Conservation (phyloP, 2,329 filamentous ascomycete genomes). For the Pseudodiploospora longispora region DNA sequence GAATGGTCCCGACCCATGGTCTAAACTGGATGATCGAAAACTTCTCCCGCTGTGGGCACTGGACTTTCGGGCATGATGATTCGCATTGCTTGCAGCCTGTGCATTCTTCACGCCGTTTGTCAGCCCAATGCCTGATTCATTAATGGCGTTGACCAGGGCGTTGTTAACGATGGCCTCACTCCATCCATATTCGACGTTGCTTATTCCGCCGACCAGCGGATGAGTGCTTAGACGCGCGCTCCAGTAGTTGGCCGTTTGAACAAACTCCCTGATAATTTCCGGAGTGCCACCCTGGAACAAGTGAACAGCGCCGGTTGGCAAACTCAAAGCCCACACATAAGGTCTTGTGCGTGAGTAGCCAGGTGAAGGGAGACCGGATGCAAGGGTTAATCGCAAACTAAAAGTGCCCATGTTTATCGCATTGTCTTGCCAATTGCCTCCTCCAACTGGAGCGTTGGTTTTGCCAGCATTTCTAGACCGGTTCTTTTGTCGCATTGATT, state of each 20-base stretch:
- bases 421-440: slow-evolving; percentile 97
- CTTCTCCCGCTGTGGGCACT: slow-evolving; percentile 41
- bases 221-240: slow-evolving; percentile 90
- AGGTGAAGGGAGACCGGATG: slow-evolving; percentile 78
- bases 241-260: slow-evolving; percentile 95
- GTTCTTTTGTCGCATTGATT: slow-evolving; percentile 62
- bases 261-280: slow-evolving; percentile 91
- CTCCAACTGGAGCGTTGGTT: slow-evolving; percentile 65
- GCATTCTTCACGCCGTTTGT: slow-evolving; percentile 27
- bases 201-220: slow-evolving; percentile 83
- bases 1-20: slow-evolving; percentile 47
- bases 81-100: slow-evolving; percentile 44
- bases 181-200: slow-evolving; percentile 98
- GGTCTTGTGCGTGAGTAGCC: slow-evolving; percentile 87
- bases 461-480: slow-evolving; percentile 44
- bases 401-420: slow-evolving; percentile 85
- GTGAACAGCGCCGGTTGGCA: slow-evolving; percentile 90
- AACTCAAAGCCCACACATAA: slow-evolving; percentile 86
- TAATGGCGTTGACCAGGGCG: slow-evolving; percentile 43
- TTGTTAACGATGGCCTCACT: slow-evolving; percentile 71
- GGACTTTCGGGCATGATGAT: slow-evolving; percentile 27
- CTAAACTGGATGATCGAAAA: slow-evolving; percentile 51
- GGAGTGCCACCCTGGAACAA: slow-evolving; percentile 96
- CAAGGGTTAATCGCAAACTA: slow-evolving; percentile 81
- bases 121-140: slow-evolving; percentile 30